phyloP scores from a whole-genome alignment of 2,329 filamentous ascomycete genomes.

The Exophiala dermatitidis region DNA sequence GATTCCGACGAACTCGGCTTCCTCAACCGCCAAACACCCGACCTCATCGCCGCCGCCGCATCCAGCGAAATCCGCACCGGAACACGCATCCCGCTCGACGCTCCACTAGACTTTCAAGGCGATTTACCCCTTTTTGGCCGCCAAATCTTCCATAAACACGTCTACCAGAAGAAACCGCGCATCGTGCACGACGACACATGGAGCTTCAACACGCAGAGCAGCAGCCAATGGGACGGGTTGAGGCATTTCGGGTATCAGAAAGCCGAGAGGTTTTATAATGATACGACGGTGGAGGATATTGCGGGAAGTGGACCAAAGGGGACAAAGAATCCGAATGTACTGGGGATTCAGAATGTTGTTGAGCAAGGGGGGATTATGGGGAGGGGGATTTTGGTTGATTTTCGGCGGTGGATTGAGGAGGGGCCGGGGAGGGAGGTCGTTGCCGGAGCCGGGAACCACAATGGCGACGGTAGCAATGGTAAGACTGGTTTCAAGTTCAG shows the following conservation, averaged over 20 bases:
- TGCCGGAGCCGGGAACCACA: not conserved
- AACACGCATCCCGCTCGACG: conserved; percentile 28
- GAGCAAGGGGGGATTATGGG: conserved; percentile 39
- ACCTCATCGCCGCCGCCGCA: conserved; percentile 36
- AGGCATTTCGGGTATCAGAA: conserved; percentile 27
- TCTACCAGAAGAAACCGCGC: conserved; percentile 28
- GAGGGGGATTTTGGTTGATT: conserved; percentile 45
- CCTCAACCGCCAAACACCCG: conserved; percentile 48
- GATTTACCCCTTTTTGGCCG: conserved; percentile 33
- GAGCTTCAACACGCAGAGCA: conserved; percentile 27
- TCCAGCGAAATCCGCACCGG: conserved; percentile 41
- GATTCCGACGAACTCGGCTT: conserved; percentile 47
- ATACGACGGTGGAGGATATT: conserved; percentile 27
- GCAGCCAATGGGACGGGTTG: conserved; percentile 28
- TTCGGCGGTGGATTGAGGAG: conserved; percentile 36
- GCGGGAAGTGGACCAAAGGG: conserved; percentile 18
- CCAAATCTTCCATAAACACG: conserved; percentile 29
- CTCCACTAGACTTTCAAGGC: conserved; percentile 36
- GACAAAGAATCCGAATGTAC: conserved; percentile 18
- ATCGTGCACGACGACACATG: conserved; percentile 29
- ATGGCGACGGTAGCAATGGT: not conserved
- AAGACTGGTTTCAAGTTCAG: conserved; percentile 6
- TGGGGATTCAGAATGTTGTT: conserved; percentile 31
- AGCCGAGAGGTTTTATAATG: conserved; percentile 25
- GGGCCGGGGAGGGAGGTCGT: conserved; percentile 26